A percentile compares a stretch with the other conserved stretches of the same genome.
phyloP scores from a whole-genome alignment of 2,329 filamentous ascomycete genomes.

The Colletotrichum cereale region DNA sequence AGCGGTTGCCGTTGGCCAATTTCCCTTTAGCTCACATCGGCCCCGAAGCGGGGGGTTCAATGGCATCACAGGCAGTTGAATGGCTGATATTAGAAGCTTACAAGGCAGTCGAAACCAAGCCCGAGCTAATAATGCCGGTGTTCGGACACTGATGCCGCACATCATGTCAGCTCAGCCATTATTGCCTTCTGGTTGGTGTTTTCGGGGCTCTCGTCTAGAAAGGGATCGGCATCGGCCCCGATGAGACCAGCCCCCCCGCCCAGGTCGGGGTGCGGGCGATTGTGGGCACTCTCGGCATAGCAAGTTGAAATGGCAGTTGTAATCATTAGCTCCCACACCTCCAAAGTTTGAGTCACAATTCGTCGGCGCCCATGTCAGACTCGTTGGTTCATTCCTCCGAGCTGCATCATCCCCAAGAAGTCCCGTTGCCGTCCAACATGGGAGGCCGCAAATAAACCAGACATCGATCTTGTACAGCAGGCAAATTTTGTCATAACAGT shows the following conservation, averaged over 20 bases:
- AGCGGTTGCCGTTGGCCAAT: neutral
- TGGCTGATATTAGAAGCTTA: neutral
- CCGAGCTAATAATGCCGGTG: neutral
- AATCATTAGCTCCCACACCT: neutral
- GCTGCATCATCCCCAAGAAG: constrained; percentile 1
- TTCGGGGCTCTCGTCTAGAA: constrained; percentile 4
- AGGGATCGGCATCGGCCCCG: constrained; percentile 21
- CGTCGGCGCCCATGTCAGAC: constrained; percentile 24
- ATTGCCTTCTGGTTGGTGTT: neutral
- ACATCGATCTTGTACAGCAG: too few relatives aligned
- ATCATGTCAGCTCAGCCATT: neutral
- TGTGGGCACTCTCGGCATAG: constrained; percentile 17
- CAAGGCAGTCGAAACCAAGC: neutral
- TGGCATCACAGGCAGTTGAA: neutral
- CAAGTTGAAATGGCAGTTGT: neutral
- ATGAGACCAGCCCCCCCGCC: neutral
- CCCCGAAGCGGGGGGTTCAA: neutral
- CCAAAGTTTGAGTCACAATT: neutral
- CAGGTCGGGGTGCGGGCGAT: constrained; percentile 11
- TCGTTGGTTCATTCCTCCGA: constrained; percentile 29
- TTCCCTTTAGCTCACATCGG: constrained; percentile 1
- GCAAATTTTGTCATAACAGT: neutral
- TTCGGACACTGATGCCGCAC: neutral
- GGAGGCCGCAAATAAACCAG: neutral
- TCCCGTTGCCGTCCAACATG: neutral